phyloP scores from a whole-genome alignment of 2,329 filamentous ascomycete genomes.

The Colletotrichum tabaci region DNA sequence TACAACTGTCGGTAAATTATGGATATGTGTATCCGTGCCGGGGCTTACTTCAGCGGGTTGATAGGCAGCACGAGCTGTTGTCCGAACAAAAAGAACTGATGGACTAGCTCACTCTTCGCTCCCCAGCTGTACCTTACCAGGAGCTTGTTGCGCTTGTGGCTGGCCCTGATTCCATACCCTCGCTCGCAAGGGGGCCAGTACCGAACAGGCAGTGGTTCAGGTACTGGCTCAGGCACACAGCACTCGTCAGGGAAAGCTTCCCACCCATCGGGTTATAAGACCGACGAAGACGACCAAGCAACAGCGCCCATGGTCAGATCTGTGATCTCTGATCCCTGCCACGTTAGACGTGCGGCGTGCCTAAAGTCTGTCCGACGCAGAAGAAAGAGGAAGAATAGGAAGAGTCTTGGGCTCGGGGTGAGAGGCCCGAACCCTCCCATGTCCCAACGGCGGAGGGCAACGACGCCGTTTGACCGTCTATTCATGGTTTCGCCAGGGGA shows the following conservation, averaged over 20 bases:
- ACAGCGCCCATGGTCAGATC: conserved; percentile 11
- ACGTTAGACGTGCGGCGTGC: neutral
- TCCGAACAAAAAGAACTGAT: neutral
- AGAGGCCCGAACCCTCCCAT: neutral
- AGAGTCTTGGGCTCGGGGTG: neutral
- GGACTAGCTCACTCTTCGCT: neutral
- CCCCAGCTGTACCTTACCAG: neutral
- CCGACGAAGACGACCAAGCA: conserved; percentile 7
- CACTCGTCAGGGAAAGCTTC: neutral
- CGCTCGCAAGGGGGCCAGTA: neutral
- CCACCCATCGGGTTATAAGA: neutral
- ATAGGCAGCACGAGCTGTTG: neutral
- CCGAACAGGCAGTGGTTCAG: neutral
- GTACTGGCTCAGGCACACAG: conserved; percentile 18
- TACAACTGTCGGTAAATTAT: neutral
- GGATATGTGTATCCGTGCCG: neutral
- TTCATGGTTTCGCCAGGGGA: conserved; percentile 8
- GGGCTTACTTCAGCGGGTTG: neutral
- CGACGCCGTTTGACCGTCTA: conserved; percentile 28
- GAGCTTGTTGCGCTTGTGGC: neutral
- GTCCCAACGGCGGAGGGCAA: neutral
- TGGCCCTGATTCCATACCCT: neutral
- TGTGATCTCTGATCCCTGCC: conserved; percentile 29
- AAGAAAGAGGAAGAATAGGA: neutral
- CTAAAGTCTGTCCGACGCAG: conserved; percentile 4